phyloP scores from a whole-genome alignment of 805 yeast genomes.

The Brettanomyces custersianus region DNA sequence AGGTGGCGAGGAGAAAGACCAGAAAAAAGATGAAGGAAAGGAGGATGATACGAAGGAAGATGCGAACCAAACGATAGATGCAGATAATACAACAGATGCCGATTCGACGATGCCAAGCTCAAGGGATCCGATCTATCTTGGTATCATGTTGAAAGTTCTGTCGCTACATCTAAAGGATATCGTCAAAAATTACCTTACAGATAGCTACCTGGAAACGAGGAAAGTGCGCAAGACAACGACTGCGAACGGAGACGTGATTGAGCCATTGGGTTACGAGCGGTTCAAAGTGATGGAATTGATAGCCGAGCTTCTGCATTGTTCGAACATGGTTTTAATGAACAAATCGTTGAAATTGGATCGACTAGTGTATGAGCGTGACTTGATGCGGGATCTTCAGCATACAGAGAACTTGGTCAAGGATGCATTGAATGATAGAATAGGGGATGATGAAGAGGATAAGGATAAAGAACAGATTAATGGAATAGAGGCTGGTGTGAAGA shows the following conservation, averaged over 20 bases:
- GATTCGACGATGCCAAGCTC: constrained; percentile 44
- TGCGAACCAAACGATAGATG: constrained; percentile 3
- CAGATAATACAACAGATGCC: constrained; percentile 3
- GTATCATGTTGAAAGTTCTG: constrained; percentile 71
- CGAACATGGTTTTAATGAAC: constrained; percentile 87
- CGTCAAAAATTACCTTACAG: constrained; percentile 23
- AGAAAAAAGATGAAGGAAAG: not conserved
- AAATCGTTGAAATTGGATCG: constrained; percentile 55
- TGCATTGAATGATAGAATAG: constrained; percentile 26
- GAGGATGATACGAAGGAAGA: constrained; percentile 2
- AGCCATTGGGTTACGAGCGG: constrained; percentile 81
- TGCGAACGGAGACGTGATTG: constrained; percentile 47
- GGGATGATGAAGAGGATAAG: constrained; percentile 9
- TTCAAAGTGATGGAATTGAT: constrained; percentile 85
- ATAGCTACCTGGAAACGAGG: constrained; percentile 14
- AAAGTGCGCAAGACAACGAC: constrained; percentile 24
- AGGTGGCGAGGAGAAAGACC: constrained; percentile 5
- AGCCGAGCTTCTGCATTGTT: constrained; percentile 91
- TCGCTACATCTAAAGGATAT: constrained; percentile 34
- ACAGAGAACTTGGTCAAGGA: constrained; percentile 28
- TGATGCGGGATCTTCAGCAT: constrained; percentile 48
- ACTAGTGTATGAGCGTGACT: constrained; percentile 62
- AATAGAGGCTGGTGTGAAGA: not conserved
- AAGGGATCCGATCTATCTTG: constrained; percentile 87
- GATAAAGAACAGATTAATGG: constrained; percentile 1